Evolutionary conservation across 306 rosid genomes (phyloP), one percentile per base, ranked within the genome.

Genomic region (Corylus americana): DNA sequence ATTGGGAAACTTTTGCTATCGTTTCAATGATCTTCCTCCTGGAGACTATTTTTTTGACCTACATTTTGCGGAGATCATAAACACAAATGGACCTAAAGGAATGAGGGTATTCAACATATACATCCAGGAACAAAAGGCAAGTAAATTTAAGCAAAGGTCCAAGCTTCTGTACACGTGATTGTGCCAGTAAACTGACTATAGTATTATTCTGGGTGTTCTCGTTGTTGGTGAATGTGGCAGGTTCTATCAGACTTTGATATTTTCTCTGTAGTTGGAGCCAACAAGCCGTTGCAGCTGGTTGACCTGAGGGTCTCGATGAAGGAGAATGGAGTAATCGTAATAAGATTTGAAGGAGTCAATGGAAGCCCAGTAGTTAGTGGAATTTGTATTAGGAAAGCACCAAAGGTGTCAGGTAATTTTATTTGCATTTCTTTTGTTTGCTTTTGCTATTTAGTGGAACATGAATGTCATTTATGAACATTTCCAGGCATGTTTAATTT

Each of bases 321-420:
- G 85, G 97, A 93, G 53, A 87, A 88, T 79, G 91, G 90, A 62
- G 68, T 82, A 49, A 80, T 91, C 73, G 78, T 86, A 53, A 74
- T 93, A 79, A 83, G 90, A 78, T 93, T 93, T 85, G 97, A 93
- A 86, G 91, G 98, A 82, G 75, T 93, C 71, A 78, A 63, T 70
- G 98, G 97, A 74, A 91, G 92, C 81, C 93, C 98, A 9, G 79
- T 83, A 35, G 90, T 93, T 75, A 88, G 97, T 85, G 98, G 98
- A 70, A 88, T 93, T 70, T 90, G 92, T 85, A 81, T 93, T 70
- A 86, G 98, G 85, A 88, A 70, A 80, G 90, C 92, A 55, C 72
- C 84, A 6, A 76, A 68, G 55, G 75, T 31, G 6, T 76, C 89
- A 73, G 97, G 97, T 91, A 89, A n/a, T 71, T 47, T 74, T 48